Evolutionary conservation across 495 filamentous ascomycete species (phyloP), one percentile per base, ranked within the genome.

Genomic region (Sabuloglossum arenarium): DNA sequence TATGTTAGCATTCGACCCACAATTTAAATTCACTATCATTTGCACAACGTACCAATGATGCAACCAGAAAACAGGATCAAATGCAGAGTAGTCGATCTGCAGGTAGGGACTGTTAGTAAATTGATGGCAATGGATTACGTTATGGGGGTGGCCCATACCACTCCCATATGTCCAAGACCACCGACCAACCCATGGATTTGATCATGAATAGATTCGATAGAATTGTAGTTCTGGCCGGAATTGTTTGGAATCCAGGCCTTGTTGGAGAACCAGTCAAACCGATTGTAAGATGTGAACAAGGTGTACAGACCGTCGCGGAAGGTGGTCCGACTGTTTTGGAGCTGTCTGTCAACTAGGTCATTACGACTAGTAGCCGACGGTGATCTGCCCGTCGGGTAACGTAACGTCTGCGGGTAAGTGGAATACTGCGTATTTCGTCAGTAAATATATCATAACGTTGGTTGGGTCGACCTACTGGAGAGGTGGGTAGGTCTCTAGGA

Each of bases 11-110:
- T 29, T 21, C 2, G 27, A 28, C 21, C 34, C 34, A 8, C 16
- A 39, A 39, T 8, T 8, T 8, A 39, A 39, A 8, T 16, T 39
- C 42, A 46, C 49, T 55, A 51, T 43, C 19, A 1, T 14, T 11
- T 34, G 27, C 23, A 50, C 53, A 27, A 56, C 69, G 60, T 60
- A 71, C 67, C 61, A 55, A 58, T 75, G 73, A 57, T 88, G 84
- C 3, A 88, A 67, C 66, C 77, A 84, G 67, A 88, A 89, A 39
- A 84, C 69, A 0, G 85, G 84, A 61, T 88, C 85, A 59, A 84
- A 88, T 16, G 77, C 76, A 4, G 85, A 79, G 59, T 78, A 84
- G 0, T 75, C 74, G 27, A n/a, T n/a, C n/a, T n/a, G n/a, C n/a
- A n/a, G n/a, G n/a, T n/a, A n/a, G n/a, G n/a, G n/a, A n/a, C n/a